Conservation (phyloP, 139 green algal genomes). For the Tetradesmus lagerheimii region DNA sequence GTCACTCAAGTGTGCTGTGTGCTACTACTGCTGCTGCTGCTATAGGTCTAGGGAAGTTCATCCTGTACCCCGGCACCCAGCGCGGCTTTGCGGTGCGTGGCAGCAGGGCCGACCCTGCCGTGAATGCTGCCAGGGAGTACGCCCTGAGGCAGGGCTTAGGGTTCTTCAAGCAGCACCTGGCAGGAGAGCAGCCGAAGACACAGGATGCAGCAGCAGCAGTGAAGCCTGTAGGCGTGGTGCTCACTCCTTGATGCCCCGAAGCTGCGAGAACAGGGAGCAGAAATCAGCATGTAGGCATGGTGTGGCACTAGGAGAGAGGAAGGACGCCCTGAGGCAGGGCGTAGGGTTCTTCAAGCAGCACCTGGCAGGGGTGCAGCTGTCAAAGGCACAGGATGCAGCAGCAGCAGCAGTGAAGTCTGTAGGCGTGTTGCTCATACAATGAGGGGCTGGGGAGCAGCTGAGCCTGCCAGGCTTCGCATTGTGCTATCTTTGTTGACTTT, state of each 20-base stretch:
- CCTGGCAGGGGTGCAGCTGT: background rate
- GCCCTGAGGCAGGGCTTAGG: constrained; percentile 1
- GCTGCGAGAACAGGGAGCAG: too few relatives aligned
- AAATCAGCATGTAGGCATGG: too few relatives aligned
- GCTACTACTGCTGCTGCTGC: too few relatives aligned
- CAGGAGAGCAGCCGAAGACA: background rate
- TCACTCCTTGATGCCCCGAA: too few relatives aligned
- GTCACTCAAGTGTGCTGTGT: too few relatives aligned
- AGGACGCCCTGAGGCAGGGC: constrained; percentile 3
- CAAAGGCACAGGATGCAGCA: background rate
- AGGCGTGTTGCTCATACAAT: background rate
- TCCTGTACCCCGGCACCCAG: background rate
- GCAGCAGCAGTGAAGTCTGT: background rate
- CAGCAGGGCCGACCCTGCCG: constrained; percentile 9
- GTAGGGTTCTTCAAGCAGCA: constrained; percentile 23
- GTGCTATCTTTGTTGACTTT: too few relatives aligned
- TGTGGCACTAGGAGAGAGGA: too few relatives aligned
- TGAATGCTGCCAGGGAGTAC: constrained; percentile 13
- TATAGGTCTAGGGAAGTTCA: too few relatives aligned
- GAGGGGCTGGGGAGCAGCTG: too few relatives aligned
- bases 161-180: constrained; percentile 23
- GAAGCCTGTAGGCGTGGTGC: too few relatives aligned
- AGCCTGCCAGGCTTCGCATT: too few relatives aligned
- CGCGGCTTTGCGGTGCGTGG: constrained; percentile 35
- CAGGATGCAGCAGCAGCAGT: too few relatives aligned